Evolutionary conservation across 805 yeast genomes (phyloP).

Genomic region (Saccharomycopsis sp.): DNA sequence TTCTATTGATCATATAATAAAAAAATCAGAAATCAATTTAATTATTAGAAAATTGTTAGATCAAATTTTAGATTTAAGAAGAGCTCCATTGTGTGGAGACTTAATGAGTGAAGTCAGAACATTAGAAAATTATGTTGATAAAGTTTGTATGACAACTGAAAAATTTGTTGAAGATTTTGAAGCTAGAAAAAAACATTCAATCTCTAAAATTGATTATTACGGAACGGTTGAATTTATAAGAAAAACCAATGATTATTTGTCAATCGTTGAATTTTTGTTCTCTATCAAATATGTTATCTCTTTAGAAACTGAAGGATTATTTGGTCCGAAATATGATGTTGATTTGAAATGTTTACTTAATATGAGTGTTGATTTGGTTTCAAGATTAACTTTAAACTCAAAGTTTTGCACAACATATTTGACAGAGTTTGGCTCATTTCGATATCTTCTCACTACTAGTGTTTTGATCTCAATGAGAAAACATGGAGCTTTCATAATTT

Average conservation of each 20-base stretch:
- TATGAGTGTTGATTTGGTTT: no score
- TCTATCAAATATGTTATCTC: constrained; percentile 9
- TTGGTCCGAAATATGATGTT: no score
- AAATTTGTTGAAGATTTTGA: constrained; percentile 5
- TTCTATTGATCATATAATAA: constrained; percentile 7
- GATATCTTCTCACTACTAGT: no score
- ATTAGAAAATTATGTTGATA: constrained; percentile 10
- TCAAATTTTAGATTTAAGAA: constrained; percentile 19
- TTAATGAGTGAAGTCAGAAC: constrained; percentile 18
- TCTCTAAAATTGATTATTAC: constrained; percentile 6
- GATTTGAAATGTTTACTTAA: no score
- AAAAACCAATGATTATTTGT: neutral
- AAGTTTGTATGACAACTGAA: neutral
- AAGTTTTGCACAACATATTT: no score
- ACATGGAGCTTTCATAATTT: no score
- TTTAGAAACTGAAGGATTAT: constrained; percentile 13
- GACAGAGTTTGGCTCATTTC: no score
- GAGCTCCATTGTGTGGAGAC: constrained; percentile 20
- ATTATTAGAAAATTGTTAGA: constrained; percentile 19
- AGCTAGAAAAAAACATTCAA: neutral
- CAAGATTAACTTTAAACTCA: no score
- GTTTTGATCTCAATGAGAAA: no score
- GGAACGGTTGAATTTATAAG: constrained; percentile 1
- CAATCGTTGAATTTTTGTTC: constrained; percentile 7
- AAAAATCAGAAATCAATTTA: constrained; percentile 4